Conservation (phyloP, 352 stramenopile genomes). For the Globisporangium alternatum region DNA sequence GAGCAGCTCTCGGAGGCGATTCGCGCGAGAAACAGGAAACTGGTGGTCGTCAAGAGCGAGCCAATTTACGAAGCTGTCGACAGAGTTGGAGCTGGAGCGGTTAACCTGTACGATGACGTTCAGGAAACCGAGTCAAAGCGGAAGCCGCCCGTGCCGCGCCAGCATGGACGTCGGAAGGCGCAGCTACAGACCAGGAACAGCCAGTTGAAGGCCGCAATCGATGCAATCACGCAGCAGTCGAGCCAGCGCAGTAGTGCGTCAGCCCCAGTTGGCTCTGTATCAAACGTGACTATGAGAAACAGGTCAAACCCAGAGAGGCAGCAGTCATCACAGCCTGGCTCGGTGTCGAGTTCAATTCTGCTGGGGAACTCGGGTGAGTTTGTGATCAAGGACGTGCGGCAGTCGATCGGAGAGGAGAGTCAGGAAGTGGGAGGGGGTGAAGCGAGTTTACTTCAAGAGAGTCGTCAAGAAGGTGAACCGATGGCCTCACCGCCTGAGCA, state of each 20-base stretch:
- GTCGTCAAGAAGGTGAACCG: background rate
- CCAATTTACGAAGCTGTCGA: background rate
- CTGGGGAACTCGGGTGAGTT: slow-evolving; percentile 5
- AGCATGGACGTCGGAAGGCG: slow-evolving; percentile 26
- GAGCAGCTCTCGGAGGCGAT: slow-evolving; percentile 53
- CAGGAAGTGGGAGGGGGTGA: background rate
- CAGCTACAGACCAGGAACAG: slow-evolving; percentile 8
- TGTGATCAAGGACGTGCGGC: background rate
- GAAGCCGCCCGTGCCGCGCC: slow-evolving; percentile 55
- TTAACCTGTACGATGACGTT: background rate
- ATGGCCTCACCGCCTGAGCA: background rate
- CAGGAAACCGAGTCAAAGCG: slow-evolving; percentile 24
- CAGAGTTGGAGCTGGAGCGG: background rate
- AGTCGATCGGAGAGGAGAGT: slow-evolving; percentile 20
- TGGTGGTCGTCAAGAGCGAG: slow-evolving; percentile 11
- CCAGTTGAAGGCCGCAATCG: slow-evolving; percentile 5
- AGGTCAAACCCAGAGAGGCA: background rate
- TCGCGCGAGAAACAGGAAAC: slow-evolving; percentile 45
- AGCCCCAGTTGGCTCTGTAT: background rate
- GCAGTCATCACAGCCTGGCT: background rate
- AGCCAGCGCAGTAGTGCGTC: background rate
- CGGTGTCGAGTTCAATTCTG: slow-evolving; percentile 13
- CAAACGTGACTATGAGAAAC: background rate
- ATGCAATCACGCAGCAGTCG: background rate
- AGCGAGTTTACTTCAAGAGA: background rate